Evolutionary conservation across 805 yeast genomes (phyloP).

Genomic region (Wickerhamomyces sydowiorum): DNA sequence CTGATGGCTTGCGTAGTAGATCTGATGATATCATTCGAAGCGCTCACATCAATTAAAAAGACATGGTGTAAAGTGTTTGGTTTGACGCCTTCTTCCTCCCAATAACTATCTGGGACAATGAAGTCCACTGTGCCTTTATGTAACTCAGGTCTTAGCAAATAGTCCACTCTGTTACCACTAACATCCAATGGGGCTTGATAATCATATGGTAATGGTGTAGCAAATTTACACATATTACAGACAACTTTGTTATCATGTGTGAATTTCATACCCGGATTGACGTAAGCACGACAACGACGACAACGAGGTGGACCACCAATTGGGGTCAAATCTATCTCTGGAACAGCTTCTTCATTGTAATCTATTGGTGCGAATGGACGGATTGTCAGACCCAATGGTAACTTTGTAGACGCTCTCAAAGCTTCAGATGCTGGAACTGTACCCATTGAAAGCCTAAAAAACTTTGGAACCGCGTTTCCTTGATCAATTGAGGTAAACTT

Average conservation of each 20-base stretch:
- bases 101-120: constrained; percentile 69
- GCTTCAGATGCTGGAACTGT: constrained; percentile 72
- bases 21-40: constrained; percentile 54
- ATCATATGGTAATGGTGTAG: constrained; percentile 62
- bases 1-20: constrained; percentile 69
- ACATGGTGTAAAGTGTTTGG: constrained; percentile 58
- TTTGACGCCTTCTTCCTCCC: constrained; percentile 35
- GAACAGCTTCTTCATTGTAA: constrained; percentile 48
- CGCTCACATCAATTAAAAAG: constrained; percentile 67
- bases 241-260: constrained; percentile 55
- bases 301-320: constrained; percentile 80
- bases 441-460: constrained; percentile 74
- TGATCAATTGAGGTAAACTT: constrained; percentile 70
- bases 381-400: constrained; percentile 78
- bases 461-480: constrained; percentile 78
- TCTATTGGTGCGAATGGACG: constrained; percentile 76
- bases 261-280: constrained; percentile 75
- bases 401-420: constrained; percentile 57
- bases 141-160: constrained; percentile 65
- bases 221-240: constrained; percentile 84
- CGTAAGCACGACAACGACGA: constrained; percentile 83
- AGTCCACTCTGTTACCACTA: constrained; percentile 59
- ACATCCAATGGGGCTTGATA: constrained; percentile 60
- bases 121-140: constrained; percentile 82
- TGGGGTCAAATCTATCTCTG: constrained; percentile 55